phyloP scores from a whole-genome alignment of 257 asterid genomes.

The Rhazya stricta region DNA sequence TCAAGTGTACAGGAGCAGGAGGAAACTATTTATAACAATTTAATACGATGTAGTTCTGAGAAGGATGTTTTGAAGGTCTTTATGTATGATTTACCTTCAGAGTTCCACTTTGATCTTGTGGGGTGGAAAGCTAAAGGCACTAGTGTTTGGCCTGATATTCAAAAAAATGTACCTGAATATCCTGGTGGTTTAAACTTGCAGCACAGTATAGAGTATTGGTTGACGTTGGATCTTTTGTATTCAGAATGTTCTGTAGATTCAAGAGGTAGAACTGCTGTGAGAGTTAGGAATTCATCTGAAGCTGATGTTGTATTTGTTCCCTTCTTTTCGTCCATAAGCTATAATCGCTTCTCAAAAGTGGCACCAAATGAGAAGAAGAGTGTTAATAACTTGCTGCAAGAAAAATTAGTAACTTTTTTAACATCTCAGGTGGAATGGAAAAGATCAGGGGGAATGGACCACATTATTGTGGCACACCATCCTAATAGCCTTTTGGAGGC shows the following conservation, averaged over 20 bases:
- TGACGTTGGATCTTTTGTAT: constrained; percentile 69
- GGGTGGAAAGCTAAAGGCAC: constrained; percentile 59
- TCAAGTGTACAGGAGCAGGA: constrained; percentile 1
- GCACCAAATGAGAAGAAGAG: constrained; percentile 43
- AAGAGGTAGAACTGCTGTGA: constrained; percentile 44
- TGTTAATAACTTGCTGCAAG: constrained; percentile 50
- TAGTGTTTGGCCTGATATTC: constrained; percentile 75
- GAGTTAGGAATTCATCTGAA: constrained; percentile 70
- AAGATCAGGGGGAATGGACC: constrained; percentile 74
- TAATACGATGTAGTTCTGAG: constrained; percentile 29
- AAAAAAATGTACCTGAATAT: constrained; percentile 50
- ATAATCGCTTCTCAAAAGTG: constrained; percentile 61
- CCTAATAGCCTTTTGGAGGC: constrained; percentile 86
- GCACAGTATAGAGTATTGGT: constrained; percentile 95
- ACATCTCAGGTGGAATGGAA: constrained; percentile 66
- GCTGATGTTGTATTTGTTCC: constrained; percentile 94
- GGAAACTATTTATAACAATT: constrained; percentile 16
- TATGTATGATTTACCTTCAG: constrained; percentile 87
- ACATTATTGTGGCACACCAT: constrained; percentile 83
- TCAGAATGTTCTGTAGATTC: constrained; percentile 44
- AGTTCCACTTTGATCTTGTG: constrained; percentile 65
- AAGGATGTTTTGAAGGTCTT: constrained; percentile 57
- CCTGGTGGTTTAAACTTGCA: constrained; percentile 93
- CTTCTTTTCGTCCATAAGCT: constrained; percentile 76
- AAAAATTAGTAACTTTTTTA: constrained; percentile 63